Evolutionary conservation across 257 asterid species (phyloP), one percentile per base, ranked within the genome.

Genomic region (Gentiana macrophylla): DNA sequence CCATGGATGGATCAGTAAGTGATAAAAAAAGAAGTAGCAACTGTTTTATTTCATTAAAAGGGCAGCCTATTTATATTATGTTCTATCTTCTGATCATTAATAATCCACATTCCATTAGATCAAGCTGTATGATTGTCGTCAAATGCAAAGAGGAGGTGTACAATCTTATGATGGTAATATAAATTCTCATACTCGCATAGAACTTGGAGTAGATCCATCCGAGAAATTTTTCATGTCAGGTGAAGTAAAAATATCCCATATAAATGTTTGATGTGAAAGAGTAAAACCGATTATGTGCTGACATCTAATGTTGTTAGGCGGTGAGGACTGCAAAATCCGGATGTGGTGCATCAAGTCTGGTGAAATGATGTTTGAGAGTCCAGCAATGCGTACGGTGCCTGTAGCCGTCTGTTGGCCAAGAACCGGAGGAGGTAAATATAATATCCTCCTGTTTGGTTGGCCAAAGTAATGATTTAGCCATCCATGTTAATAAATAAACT

Each of bases 1-100:
- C 99, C 68, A 83, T 92, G 95, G 94, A 92, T 75, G 97, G 99
- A 73, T 85, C 86, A 72, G 98, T 91, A 59, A 77, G 98, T 84
- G 66, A 57, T 60, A 57, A 54, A 49, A 24, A 24, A 24, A 55
- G 33, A 57, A 38, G 43, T 35, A 6, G 11, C 32, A 41, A 24
- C 35, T 37, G 9, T 9, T 9, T 13, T 24, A 24, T 55, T 33
- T 55, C 9, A 6, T 4, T 12, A 12, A 24, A 24, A 11, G 15
- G 8, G 10, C 46, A 12, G 33, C 11, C 49, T 10, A 13, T 8
- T 15, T 4, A 13, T 1, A 35, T 37, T 37, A 56, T 41, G 32
- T 56, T 32, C 15, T 5, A 55, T 55, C 9, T 38, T 9, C 50
- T 0, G 45, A 57, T 56, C 24, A 44, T 43, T 50, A 8, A 15